phyloP scores from a whole-genome alignment of 805 yeast genomes.

The Hanseniaspora pseudoguilliermondii region DNA sequence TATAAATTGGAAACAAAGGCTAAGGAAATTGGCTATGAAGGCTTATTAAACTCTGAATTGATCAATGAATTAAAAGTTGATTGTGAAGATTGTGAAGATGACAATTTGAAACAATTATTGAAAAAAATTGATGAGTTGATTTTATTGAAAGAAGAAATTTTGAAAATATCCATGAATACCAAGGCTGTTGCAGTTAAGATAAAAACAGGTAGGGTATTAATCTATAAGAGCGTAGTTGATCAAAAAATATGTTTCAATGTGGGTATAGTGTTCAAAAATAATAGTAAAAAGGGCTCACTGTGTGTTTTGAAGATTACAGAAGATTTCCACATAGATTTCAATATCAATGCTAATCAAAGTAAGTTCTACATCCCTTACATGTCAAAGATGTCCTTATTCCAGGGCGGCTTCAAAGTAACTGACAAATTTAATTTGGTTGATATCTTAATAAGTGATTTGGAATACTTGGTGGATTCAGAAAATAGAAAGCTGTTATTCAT shows the following conservation, averaged over 20 bases:
- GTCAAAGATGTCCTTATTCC: background rate
- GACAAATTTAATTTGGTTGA: conserved; percentile 20
- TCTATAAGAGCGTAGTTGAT: conserved; percentile 40
- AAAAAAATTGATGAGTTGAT: conserved; percentile 36
- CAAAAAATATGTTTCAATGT: conserved; percentile 18
- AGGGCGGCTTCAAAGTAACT: conserved; percentile 9
- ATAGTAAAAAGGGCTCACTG: conserved; percentile 15
- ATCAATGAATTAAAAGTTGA: conserved; percentile 3
- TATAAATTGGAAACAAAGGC: conserved; percentile 30
- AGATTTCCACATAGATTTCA: conserved; percentile 15
- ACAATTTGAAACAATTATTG: conserved; percentile 34
- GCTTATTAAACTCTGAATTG: conserved; percentile 3
- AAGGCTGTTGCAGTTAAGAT: conserved; percentile 38
- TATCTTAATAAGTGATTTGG: conserved; percentile 23
- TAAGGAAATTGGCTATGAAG: conserved; percentile 26
- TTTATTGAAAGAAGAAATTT: conserved; percentile 33
- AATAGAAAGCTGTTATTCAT: background rate
- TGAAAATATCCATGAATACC: conserved; percentile 35
- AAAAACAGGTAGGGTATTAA: conserved; percentile 43
- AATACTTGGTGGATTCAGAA: conserved; percentile 19
- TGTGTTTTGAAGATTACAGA: conserved; percentile 26
- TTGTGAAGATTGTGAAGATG: conserved; percentile 28
- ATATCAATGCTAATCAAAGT: conserved; percentile 2
- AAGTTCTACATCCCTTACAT: conserved; percentile 6
- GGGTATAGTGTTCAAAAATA: conserved; percentile 42